These are phyloP conservation scores for Leccinum barrowsii DNA, from an alignment of 768 basidiomycete genomes.

Conservation along the genomic window DNA sequence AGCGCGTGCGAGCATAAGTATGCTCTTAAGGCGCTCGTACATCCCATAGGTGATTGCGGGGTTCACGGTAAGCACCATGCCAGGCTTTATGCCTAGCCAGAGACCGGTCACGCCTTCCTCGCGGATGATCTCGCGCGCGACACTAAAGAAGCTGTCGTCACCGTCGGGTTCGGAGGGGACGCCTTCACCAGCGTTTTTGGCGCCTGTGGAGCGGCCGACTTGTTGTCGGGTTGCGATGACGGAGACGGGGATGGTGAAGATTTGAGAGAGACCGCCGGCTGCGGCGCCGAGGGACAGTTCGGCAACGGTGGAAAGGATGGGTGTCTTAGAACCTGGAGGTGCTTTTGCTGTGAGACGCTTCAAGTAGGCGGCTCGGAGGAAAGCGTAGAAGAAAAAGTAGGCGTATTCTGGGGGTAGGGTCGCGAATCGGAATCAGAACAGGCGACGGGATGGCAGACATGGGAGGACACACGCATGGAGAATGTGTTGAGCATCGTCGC, in stretches of 20 bases:
- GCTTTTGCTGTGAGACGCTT: constrained; percentile 60
- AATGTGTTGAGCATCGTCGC: constrained; percentile 99
- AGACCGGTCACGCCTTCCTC: constrained; percentile 86
- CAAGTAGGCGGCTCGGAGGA: constrained; percentile 81
- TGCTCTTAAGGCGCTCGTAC: constrained; percentile 85
- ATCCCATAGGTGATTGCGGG: constrained; percentile 97
- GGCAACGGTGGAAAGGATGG: constrained; percentile 64
- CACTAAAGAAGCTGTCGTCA: constrained; percentile 74
- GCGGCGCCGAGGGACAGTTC: constrained; percentile 88
- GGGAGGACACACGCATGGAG: constrained; percentile 70
- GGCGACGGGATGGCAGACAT: neutral
- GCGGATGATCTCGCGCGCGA: constrained; percentile 81
- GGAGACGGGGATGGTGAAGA: constrained; percentile 97
- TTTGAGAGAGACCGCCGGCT: constrained; percentile 92
- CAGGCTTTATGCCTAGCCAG: constrained; percentile 91
- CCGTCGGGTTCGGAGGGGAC: neutral
- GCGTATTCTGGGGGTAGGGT: constrained; percentile 74
- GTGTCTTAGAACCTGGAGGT: constrained; percentile 57
- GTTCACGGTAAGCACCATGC: constrained; percentile 93
- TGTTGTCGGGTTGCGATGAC: constrained; percentile 98
- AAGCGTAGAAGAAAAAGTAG: constrained; percentile 98
- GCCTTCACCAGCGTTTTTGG: neutral
- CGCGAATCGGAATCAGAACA: neutral
- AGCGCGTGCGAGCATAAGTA: constrained; percentile 56
- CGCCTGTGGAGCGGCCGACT: constrained; percentile 50